A percentile compares a stretch with the other conserved stretches of the same genome.
Evolutionary conservation across 805 yeast species (phyloP).

Genomic region (Saturnispora silvae): DNA sequence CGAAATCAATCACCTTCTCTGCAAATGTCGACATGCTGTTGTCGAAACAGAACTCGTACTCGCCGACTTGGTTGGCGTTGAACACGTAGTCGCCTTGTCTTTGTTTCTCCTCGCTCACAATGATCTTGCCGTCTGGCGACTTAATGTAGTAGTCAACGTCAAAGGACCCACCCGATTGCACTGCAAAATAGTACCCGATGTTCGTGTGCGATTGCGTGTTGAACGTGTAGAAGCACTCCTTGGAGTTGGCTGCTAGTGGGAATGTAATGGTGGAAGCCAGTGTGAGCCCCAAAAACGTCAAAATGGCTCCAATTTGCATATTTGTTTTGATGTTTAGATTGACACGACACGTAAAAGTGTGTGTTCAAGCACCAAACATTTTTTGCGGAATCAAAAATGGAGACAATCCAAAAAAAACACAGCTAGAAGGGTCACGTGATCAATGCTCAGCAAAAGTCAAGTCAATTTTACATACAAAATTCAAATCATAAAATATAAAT

Average conservation of each 20-base stretch:
- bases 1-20: slow-evolving; percentile 78
- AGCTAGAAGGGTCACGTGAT: neutral
- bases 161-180: slow-evolving; percentile 68
- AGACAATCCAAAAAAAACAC: neutral
- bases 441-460: no score
- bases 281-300: no score
- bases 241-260: slow-evolving; percentile 63
- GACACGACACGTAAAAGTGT: no score
- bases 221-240: slow-evolving; percentile 60
- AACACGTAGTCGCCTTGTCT: slow-evolving; percentile 76
- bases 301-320: no score
- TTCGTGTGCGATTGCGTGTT: slow-evolving; percentile 49
- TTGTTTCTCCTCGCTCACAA: slow-evolving; percentile 47
- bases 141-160: slow-evolving; percentile 64
- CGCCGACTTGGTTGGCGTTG: slow-evolving; percentile 57
- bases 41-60: slow-evolving; percentile 78
- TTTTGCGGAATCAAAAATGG: no score
- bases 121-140: slow-evolving; percentile 45
- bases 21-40: slow-evolving; percentile 75
- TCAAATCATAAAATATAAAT: no score
- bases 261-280: slow-evolving; percentile 64
- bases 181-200: slow-evolving; percentile 73
- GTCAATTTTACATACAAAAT: no score
- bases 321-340: no score
- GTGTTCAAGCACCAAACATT: no score